Evolutionary conservation across 768 basidiomycete genomes (phyloP).

Genomic region (Boletus pseudo-olivaceus): DNA sequence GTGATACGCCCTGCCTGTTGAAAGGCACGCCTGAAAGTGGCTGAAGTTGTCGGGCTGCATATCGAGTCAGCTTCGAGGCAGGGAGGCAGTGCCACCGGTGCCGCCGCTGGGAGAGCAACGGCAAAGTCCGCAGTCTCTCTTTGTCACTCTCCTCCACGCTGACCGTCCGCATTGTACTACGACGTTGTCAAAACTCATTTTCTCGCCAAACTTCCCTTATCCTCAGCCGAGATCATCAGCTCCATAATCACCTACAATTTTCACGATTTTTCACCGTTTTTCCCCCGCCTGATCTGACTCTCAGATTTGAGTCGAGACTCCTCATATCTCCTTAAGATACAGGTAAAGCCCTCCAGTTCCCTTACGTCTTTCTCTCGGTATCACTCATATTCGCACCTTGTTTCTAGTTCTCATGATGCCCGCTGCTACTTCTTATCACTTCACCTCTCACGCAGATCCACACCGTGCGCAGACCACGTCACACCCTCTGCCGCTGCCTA

Average conservation of each 20-base stretch:
- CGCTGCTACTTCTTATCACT: conserved; percentile 36
- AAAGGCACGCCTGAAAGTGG: conserved; percentile 48
- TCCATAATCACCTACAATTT: conserved; percentile 7
- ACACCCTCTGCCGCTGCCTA: conserved; percentile 31
- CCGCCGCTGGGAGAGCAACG: conserved; percentile 24
- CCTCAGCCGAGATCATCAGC: conserved; percentile 12
- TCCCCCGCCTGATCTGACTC: conserved; percentile 19
- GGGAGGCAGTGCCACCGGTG: conserved; percentile 24
- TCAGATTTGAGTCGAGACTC: conserved; percentile 20
- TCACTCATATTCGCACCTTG: conserved; percentile 3
- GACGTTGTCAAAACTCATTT: conserved; percentile 4
- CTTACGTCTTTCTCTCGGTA: conserved; percentile 23
- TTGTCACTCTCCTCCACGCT: conserved; percentile 29
- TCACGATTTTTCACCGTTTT: conserved; percentile 19
- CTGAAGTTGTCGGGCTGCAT: conserved; percentile 12
- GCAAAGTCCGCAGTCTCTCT: conserved; percentile 28
- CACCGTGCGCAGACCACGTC: conserved; percentile 27
- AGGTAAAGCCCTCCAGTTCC: conserved; percentile 33
- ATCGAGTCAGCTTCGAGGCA: conserved; percentile 2
- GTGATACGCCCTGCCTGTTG: conserved; percentile 64
- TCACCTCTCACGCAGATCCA: conserved; percentile 29
- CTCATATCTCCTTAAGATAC: conserved; percentile 29
- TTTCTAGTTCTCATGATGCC: conserved; percentile 41
- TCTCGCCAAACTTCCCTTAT: conserved; percentile 10
- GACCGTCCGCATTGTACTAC: conserved; percentile 13